Conservation (phyloP, 805 yeast genomes). For the Cyberlindnera euphorbiiphila region DNA sequence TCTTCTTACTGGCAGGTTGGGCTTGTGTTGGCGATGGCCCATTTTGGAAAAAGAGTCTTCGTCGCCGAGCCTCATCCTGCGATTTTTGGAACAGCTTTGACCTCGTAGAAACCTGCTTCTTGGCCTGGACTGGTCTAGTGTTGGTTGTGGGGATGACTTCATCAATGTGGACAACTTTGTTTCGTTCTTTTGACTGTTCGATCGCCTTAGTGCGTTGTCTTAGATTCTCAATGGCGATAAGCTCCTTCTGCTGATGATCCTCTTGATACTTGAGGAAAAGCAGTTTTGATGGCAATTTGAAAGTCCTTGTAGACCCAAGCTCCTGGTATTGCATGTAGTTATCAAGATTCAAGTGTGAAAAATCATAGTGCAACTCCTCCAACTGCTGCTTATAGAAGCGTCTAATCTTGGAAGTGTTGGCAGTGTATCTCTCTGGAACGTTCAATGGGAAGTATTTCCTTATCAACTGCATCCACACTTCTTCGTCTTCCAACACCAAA, state of each 20-base stretch:
- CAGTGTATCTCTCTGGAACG: constrained; percentile 29
- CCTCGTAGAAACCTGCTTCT: constrained; percentile 10
- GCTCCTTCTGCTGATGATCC: constrained; percentile 32
- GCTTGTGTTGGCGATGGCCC: constrained; percentile 18
- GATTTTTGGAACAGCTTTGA: constrained; percentile 27
- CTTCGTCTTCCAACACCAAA: constrained; percentile 36
- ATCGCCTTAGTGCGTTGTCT: constrained; percentile 30
- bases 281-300: constrained; percentile 33
- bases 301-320: constrained; percentile 22
- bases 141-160: constrained; percentile 19
- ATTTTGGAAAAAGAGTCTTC: constrained; percentile 20
- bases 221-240: constrained; percentile 32
- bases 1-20: too few relatives aligned
- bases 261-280: constrained; percentile 31
- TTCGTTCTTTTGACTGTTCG: constrained; percentile 30
- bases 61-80: constrained; percentile 19
- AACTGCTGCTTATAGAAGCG: constrained; percentile 21
- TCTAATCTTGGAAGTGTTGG: constrained; percentile 20
- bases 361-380: constrained; percentile 15
- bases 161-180: constrained; percentile 26
- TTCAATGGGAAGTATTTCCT: constrained; percentile 34
- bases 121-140: background rate
- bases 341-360: constrained; percentile 12
- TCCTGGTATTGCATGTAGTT: constrained; percentile 17
- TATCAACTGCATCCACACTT: constrained; percentile 32